Conservation (phyloP, 306 rosid genomes). For the Canavalia ensiformis region DNA sequence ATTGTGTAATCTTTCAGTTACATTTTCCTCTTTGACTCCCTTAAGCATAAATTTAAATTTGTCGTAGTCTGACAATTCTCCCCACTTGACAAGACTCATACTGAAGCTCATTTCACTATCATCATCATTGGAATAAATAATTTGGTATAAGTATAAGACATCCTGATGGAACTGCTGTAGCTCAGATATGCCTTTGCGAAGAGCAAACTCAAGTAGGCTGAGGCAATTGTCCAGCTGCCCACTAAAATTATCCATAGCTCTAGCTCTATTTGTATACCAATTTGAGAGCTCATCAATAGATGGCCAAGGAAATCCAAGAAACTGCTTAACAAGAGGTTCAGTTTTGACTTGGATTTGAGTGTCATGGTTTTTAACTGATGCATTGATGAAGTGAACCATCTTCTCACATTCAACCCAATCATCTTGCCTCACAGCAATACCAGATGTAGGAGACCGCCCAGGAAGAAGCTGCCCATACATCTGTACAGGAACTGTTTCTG, state of each 20-base stretch:
- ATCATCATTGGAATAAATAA: constrained; percentile 77
- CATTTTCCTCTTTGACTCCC: constrained; percentile 81
- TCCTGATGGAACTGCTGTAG: constrained; percentile 79
- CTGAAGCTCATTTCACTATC: constrained; percentile 59
- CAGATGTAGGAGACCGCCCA: constrained; percentile 85
- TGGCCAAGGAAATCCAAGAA: constrained; percentile 84
- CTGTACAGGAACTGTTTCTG: constrained; percentile 92
- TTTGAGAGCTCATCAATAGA: constrained; percentile 69
- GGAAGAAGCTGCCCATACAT: constrained; percentile 96
- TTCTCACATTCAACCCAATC: constrained; percentile 99
- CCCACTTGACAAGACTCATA: constrained; percentile 81
- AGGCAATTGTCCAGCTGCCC: constrained; percentile 95
- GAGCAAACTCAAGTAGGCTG: constrained; percentile 81
- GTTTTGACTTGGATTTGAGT: constrained; percentile 71
- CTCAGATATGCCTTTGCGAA: constrained; percentile 77
- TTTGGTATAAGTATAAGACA: constrained; percentile 73
- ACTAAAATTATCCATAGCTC: constrained; percentile 77
- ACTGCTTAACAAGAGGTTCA: constrained; percentile 85
- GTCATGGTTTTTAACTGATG: constrained; percentile 59
- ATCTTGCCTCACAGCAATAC: constrained; percentile 79
- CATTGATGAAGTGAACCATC: constrained; percentile 67
- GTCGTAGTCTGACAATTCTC: constrained; percentile 74
- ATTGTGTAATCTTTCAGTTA: constrained; percentile 64
- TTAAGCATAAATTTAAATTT: constrained; percentile 89
- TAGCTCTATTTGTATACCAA: constrained; percentile 91